Conservation (phyloP, 257 asterid species). For the Capsicum rhomboideum region DNA sequence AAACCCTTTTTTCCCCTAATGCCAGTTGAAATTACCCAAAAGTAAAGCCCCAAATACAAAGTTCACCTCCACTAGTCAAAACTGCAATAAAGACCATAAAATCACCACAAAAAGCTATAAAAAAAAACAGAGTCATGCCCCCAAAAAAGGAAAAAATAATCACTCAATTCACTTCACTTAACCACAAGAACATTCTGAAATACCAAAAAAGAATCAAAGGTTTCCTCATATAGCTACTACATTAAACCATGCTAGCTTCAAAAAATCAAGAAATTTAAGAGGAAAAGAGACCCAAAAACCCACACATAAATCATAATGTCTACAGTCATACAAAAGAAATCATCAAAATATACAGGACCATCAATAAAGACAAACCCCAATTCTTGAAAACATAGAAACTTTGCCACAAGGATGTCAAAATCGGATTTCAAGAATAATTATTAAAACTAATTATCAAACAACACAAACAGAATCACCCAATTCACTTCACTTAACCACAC, state of each 20-base stretch:
- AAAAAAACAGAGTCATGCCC: background rate
- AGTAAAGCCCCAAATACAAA: conserved; percentile 20
- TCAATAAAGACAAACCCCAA: background rate
- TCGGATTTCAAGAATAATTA: background rate
- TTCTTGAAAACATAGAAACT: background rate
- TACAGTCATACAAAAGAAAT: background rate
- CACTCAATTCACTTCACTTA: background rate
- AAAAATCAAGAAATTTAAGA: background rate
- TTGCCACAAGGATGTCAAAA: background rate
- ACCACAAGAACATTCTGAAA: background rate
- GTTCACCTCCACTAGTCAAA: conserved; percentile 35
- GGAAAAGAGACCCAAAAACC: background rate
- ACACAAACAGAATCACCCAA: background rate
- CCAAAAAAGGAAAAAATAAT: background rate
- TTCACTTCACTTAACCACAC: background rate
- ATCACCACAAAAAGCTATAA: conserved; percentile 13
- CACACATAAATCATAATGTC: background rate
- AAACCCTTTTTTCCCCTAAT: conserved; percentile 47
- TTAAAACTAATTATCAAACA: background rate
- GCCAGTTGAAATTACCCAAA: conserved; percentile 50
- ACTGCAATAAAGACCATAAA: conserved; percentile 43
- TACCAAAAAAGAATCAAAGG: background rate
- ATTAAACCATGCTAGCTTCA: background rate
- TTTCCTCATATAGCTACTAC: background rate
- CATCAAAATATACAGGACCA: background rate